Base-by-base conservation (phyloP, 1,284 basidiomycete genomes). In the Gymnopus androsaceus region DNA sequence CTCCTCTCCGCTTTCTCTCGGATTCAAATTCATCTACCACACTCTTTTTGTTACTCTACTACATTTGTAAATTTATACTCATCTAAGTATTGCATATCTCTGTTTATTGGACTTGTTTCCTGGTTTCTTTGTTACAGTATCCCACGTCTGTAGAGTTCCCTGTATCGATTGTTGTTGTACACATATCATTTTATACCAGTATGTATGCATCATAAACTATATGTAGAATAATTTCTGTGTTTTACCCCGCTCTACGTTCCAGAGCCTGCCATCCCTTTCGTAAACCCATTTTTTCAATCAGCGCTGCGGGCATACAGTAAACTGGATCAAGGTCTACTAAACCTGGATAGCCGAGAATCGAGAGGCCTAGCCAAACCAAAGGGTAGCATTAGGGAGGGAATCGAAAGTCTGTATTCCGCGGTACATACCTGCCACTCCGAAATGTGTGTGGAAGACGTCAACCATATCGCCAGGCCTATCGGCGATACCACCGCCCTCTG, bases 381-480 rank as follows among this genome's bases (percentile, higher is more conserved):
- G 30, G 37, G 46, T 19, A 48, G 41, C 52, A 45, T 58, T 31
- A 12, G 14, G 31, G n/a, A 28, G 25, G 14, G 14, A 23, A 50
- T 28, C 34, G 14, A 33, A 17, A 12, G 46, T 14, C 11, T 30
- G 8, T 7, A 19, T 9, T 21, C 31, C 42, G 25, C 30, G 9
- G 54, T 47, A 73, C 79, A 55, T 57, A 91, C 94, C 94, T 54
- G 95, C 95, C 3, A 98, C 76, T 0, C 96, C 97, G 66, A 99
- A 99, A 7, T 83, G 71, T 0, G 96, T 99, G 68, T 99, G 96
- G 73, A 98, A 99, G 11, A 99, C 95, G 66, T 99, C 96, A 1
- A 88, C 87, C 79, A 95, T 90, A 69, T 99, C 89, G 1, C 92
- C 95, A 1, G 94, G 94, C 49, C 96, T 75, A 71, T 99, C 97